These are phyloP conservation scores for Ceratocystis smalleyi DNA, from an alignment of 2,329 filamentous ascomycete genomes.

Conservation along the genomic window DNA sequence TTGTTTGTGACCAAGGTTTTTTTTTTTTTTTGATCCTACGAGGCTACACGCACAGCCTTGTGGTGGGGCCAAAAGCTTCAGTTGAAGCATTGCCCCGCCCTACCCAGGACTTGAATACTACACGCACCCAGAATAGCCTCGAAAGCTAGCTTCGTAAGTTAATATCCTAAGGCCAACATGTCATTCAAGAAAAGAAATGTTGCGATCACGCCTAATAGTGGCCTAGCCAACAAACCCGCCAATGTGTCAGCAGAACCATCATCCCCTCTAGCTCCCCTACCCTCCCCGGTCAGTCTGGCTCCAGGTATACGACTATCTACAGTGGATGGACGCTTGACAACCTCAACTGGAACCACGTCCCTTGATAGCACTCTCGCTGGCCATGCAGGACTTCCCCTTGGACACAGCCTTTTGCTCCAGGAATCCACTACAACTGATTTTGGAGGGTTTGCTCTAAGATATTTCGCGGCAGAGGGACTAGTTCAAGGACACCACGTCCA, in stretches of 20 bases:
- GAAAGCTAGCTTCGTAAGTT: not conserved
- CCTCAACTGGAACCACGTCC: constrained; percentile 77
- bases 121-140: not conserved
- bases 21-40: not conserved
- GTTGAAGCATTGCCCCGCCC: constrained; percentile 9
- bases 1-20: not conserved
- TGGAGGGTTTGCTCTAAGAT: constrained; percentile 64
- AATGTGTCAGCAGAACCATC: constrained; percentile 19
- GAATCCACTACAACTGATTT: constrained; percentile 93
- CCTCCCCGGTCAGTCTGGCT: not conserved
- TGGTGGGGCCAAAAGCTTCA: constrained; percentile 6
- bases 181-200: constrained; percentile 44
- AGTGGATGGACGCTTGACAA: constrained; percentile 71
- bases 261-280: constrained; percentile 25
- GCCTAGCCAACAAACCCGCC: constrained; percentile 19
- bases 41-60: constrained; percentile 11
- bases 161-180: constrained; percentile 27
- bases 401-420: constrained; percentile 64
- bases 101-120: not conserved
- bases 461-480: constrained; percentile 85
- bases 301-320: constrained; percentile 64
- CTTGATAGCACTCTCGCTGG: constrained; percentile 74
- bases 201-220: constrained; percentile 28
- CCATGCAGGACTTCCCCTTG: constrained; percentile 70
- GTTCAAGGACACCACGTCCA: constrained; percentile 83